These are phyloP conservation scores for Collybiopsis confluens DNA, from an alignment of 768 basidiomycete genomes.

Conservation along the genomic window DNA sequence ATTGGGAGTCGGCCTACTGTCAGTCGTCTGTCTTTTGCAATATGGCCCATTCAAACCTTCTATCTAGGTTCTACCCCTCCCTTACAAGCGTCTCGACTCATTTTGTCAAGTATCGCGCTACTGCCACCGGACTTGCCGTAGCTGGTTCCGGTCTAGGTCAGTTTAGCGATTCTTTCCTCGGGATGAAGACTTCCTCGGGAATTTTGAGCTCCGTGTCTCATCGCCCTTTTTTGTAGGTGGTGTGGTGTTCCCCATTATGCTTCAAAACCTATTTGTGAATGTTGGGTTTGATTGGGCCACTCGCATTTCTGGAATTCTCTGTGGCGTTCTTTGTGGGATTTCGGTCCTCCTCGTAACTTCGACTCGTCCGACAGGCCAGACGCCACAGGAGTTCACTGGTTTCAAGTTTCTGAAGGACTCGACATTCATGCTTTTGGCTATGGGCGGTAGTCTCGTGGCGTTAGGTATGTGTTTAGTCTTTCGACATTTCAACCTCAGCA, in stretches of 20 bases:
- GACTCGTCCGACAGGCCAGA: constrained; percentile 12
- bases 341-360: constrained; percentile 43
- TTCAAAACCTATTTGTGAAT: constrained; percentile 48
- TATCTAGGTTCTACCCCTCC: constrained; percentile 63
- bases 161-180: constrained; percentile 11
- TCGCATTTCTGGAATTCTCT: constrained; percentile 50
- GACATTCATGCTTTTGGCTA: constrained; percentile 48
- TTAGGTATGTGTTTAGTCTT: constrained; percentile 40
- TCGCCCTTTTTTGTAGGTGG: constrained; percentile 41
- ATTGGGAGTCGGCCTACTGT: constrained; percentile 62
- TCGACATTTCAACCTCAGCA: neutral
- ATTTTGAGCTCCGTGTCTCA: neutral
- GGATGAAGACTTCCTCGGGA: neutral
- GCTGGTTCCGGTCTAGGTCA: constrained; percentile 67
- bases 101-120: constrained; percentile 61
- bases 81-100: constrained; percentile 63
- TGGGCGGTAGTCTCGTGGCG: constrained; percentile 55
- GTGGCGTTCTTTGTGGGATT: constrained; percentile 41
- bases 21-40: constrained; percentile 20
- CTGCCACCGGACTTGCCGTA: constrained; percentile 66
- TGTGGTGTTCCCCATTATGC: constrained; percentile 63
- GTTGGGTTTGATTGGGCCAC: constrained; percentile 64
- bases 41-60: neutral
- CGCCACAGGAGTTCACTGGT: neutral
- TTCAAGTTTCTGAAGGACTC: constrained; percentile 28